These are phyloP conservation scores for Trichoderma parareesei DNA, from an alignment of 495 filamentous ascomycete genomes.

Conservation along the genomic window DNA sequence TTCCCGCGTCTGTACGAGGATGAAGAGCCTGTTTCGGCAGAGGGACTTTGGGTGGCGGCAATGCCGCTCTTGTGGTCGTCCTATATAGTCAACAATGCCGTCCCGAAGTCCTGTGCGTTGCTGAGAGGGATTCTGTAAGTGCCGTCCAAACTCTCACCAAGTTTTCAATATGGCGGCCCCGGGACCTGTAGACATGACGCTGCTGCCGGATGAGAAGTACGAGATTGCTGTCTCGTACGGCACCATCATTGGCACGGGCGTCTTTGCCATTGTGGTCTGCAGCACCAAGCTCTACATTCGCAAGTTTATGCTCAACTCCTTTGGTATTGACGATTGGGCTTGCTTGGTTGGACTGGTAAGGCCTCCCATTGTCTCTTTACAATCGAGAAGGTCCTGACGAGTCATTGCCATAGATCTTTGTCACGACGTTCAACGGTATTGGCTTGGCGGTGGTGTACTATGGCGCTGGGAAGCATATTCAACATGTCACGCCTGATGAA, in stretches of 20 bases:
- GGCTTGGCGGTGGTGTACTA: slow-evolving; percentile 10
- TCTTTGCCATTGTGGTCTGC: slow-evolving; percentile 12
- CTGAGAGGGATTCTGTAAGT: neutral
- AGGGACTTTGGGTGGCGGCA: no score
- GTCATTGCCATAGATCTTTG: neutral
- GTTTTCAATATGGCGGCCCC: neutral
- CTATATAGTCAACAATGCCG: no score
- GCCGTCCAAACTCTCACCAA: neutral
- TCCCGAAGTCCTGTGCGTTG: neutral
- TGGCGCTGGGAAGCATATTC: slow-evolving; percentile 12
- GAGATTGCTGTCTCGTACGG: slow-evolving; percentile 13
- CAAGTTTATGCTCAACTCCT: slow-evolving; percentile 11
- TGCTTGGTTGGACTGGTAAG: slow-evolving; percentile 13
- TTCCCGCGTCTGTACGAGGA: no score
- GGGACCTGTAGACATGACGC: neutral
- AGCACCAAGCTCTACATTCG: slow-evolving; percentile 10
- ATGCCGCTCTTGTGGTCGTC: no score
- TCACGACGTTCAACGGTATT: slow-evolving; percentile 8
- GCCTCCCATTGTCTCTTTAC: neutral
- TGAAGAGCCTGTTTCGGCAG: no score
- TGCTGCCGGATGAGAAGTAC: slow-evolving; percentile 11
- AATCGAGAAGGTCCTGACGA: neutral
- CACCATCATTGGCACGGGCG: slow-evolving; percentile 14
- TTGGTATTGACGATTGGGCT: slow-evolving; percentile 15
- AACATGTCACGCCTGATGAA: slow-evolving; percentile 7